A percentile compares a stretch with the other conserved stretches of the same genome.
These are phyloP conservation scores for Phoma sp. DNA, from an alignment of 2,329 filamentous ascomycete species.

Conservation along the genomic window DNA sequence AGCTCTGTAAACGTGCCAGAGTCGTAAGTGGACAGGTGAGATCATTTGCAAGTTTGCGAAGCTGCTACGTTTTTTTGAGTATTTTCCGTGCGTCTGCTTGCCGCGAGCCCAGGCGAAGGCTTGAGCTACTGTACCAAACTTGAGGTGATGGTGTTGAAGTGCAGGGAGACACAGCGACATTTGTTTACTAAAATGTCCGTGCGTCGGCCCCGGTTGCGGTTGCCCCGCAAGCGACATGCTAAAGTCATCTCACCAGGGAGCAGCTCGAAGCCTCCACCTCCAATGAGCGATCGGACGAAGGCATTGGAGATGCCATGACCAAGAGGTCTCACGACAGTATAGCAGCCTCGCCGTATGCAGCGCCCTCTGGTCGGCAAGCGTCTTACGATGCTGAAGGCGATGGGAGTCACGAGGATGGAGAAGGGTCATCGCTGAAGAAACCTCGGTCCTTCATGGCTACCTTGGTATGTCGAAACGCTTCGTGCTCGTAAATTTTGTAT, in stretches of 20 bases:
- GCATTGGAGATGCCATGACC: constrained; percentile 43
- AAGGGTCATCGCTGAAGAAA: constrained; percentile 42
- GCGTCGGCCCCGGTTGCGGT: constrained; percentile 4
- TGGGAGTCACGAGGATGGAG: constrained; percentile 33
- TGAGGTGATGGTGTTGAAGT: not conserved
- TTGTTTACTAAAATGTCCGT: not conserved
- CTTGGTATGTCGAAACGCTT: constrained; percentile 25
- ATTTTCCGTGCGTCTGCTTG: not conserved
- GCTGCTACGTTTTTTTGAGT: not conserved
- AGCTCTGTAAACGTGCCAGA: not conserved
- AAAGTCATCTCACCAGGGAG: constrained; percentile 3
- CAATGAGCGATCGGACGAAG: not conserved
- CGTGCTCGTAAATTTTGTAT: too few relatives aligned
- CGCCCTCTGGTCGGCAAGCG: constrained; percentile 22
- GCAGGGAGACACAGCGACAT: not conserved
- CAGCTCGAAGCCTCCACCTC: not conserved
- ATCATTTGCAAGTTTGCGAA: not conserved
- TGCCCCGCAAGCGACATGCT: constrained; percentile 7
- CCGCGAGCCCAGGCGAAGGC: not conserved
- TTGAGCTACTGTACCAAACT: not conserved
- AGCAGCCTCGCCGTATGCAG: constrained; percentile 28
- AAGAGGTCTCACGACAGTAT: constrained; percentile 41
- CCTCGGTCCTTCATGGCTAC: constrained; percentile 48
- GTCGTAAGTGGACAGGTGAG: not conserved
- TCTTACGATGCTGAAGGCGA: constrained; percentile 32